phyloP scores from a whole-genome alignment of 257 asterid species.

The Fraxinus cuspidata region DNA sequence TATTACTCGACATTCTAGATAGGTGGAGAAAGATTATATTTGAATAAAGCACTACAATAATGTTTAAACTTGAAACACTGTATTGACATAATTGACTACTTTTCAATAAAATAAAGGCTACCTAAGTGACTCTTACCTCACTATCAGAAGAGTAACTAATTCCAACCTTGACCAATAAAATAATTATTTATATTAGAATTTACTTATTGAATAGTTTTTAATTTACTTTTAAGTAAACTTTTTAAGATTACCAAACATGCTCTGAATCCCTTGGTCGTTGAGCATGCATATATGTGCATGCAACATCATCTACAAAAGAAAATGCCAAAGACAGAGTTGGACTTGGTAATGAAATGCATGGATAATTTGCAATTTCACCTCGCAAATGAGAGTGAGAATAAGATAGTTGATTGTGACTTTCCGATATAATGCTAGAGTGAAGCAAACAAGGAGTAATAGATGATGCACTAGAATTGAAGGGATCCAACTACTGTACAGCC shows the following conservation, averaged over 20 bases:
- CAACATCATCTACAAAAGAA: background rate
- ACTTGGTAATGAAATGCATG: background rate
- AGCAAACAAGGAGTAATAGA: slow-evolving; percentile 81
- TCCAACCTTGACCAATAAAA: background rate
- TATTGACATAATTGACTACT: too few species aligned
- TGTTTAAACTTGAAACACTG: too few species aligned
- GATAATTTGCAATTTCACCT: slow-evolving; percentile 44
- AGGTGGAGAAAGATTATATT: too few species aligned
- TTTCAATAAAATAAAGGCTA: too few species aligned
- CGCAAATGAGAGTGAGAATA: slow-evolving; percentile 87
- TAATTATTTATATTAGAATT: too few species aligned
- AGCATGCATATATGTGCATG: background rate
- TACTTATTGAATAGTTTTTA: background rate
- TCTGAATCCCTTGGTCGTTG: background rate
- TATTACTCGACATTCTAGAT: too few species aligned
- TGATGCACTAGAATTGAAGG: slow-evolving; percentile 87
- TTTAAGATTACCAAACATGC: background rate
- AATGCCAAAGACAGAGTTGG: background rate
- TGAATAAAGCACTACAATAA: too few species aligned
- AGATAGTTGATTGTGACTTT: slow-evolving; percentile 89
- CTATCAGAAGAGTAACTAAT: background rate
- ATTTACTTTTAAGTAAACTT: background rate
- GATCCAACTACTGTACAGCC: slow-evolving; percentile 68
- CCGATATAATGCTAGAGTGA: slow-evolving; percentile 83
- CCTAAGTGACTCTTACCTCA: background rate